Base-by-base conservation (phyloP, 495 filamentous ascomycete species). In the Polyplosphaeria fusca region DNA sequence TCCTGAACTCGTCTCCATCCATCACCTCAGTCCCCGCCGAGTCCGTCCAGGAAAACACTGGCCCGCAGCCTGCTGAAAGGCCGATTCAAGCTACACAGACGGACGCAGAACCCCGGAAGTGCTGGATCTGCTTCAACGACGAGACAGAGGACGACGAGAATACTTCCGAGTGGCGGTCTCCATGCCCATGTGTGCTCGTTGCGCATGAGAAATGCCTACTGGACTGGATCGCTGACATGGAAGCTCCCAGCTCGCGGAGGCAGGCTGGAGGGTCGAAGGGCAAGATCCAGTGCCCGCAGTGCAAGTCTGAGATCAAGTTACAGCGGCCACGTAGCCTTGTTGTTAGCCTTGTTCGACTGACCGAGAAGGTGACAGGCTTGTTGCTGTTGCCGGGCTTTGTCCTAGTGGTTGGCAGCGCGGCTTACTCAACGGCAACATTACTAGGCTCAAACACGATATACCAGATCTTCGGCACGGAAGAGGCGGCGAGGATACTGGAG, bases 81-180 rank as follows among this genome's bases (percentile, higher is more conserved):
- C 9, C 43, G 5, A 5, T 12, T 19, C 14, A n/a, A 49, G 11
- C 19, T 44, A 39, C 11, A 28, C 27, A 30, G 40, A 22, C 44
- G 64, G 58, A 58, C 20, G 42, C 57, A 44, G 63, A 71, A 40
- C 63, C 85, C 23, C 83, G 82, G 28, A 85, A 84, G 71, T 98
- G 93, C 71, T 96, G 89, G 86, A 91, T 98, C 65, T 98, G 93
- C 74, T 88, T 93, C 65, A 79, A 79, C 48, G 88, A 92, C 60
- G 84, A 90, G 58, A 90, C 84, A 20, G 89, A 95, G 60, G 86
- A 89, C 50, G 77, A 75, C 28, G 76, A 79, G 35, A 82, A 82
- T 20, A 68, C 76, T n/a, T 77, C 78, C 22, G 78, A 85, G 66
- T 97, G 92, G 90, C 83, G 87, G 16, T 86, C 81, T 19, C 89